These are phyloP conservation scores for Aspergillus quadrilineatus DNA, from an alignment of 2,329 filamentous ascomycete species.

Conservation along the genomic window DNA sequence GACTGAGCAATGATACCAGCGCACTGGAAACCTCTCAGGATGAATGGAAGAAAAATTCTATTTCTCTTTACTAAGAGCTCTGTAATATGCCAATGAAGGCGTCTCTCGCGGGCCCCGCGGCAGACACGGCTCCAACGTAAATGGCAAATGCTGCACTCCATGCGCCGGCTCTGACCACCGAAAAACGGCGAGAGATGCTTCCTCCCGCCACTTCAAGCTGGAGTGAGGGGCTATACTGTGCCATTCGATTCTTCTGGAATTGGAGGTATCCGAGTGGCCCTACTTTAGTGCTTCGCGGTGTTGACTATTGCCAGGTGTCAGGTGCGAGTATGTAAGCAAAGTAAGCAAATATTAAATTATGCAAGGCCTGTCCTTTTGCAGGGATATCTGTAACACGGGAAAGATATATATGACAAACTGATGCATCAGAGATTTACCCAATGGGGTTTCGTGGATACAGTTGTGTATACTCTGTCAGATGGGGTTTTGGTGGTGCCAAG, in stretches of 20 bases:
- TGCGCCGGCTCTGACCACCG: constrained; percentile 1
- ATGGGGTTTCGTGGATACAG: too few relatives aligned
- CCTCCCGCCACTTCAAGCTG: background rate
- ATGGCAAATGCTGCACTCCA: background rate
- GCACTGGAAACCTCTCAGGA: background rate
- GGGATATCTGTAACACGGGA: background rate
- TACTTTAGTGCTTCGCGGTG: background rate
- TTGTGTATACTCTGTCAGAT: too few relatives aligned
- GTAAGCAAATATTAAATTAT: background rate
- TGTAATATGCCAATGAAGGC: background rate
- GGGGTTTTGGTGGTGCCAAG: background rate
- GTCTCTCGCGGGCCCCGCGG: background rate
- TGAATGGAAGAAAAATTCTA: background rate
- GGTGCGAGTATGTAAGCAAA: background rate
- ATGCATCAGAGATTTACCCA: too few relatives aligned
- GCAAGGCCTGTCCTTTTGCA: background rate
- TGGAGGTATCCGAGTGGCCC: background rate
- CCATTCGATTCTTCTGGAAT: background rate
- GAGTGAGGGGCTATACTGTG: background rate
- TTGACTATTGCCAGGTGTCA: too few relatives aligned
- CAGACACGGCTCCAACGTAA: background rate
- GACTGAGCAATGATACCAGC: constrained; percentile 3
- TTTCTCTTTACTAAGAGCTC: constrained; percentile 9
- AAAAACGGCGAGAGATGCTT: background rate
- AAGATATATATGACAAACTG: background rate